Evolutionary conservation across 2,329 filamentous ascomycete genomes (phyloP), one percentile per base, ranked within the genome.

Genomic region (Orbilia blumenaviensis): DNA sequence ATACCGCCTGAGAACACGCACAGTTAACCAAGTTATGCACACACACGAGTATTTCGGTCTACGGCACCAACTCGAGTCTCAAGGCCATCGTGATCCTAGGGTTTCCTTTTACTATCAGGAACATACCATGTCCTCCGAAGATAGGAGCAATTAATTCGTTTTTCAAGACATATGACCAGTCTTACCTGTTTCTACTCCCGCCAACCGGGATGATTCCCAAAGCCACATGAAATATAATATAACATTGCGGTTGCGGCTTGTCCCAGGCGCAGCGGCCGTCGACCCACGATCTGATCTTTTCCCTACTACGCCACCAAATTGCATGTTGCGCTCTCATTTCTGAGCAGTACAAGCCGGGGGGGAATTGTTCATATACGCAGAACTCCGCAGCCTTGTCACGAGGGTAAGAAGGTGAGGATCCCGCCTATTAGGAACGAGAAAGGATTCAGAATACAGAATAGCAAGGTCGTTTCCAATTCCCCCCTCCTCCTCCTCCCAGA

Each of bases 221-320:
- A 44, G 16, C 41, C 48, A 21, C 25, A 14, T 32, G 14, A 29
- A 32, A 50, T 23, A 44, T 44, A 44, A 50, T 18, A 54, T 21
- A 23, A 23, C 3, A 44, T 18, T 56, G 44, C 56, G 66, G 66
- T 44, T 71, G 66, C 66, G 66, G 66, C 66, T 71, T 56, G 25
- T 38, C 32, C 52, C 52, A 38, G 18, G 32, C 32, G 52, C 32
- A 38, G 52, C 25, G 52, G 25, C 52, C 32, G 52, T 56, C 18
- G 52, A 38, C 21, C 32, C 32, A 5, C 52, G 52, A 56, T 36
- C 32, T 16, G 29, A 56, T 38, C 52, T 56, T 23, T 56, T 54
- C 14, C 2, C n/a, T 25, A n/a, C 52, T 56, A 56, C 52, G 52
- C 52, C 52, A 56, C 52, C 52, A 56, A 56, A 56, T 56, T 56